phyloP scores from a whole-genome alignment of 495 filamentous ascomycete species.

The Hypoxylon fragiforme region DNA sequence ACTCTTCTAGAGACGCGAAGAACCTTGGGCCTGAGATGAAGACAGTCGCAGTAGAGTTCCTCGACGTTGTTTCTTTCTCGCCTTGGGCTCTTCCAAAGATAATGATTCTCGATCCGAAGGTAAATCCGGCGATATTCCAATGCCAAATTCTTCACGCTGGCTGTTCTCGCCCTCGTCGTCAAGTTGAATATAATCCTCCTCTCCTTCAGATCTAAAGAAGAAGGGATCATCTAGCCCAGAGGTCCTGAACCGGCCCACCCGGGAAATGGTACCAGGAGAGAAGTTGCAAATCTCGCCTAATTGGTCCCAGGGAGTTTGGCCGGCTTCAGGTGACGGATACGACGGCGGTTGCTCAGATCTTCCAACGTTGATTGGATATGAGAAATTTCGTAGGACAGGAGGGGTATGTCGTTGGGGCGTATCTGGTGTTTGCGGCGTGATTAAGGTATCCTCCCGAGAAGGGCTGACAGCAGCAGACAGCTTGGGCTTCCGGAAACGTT shows the following conservation, averaged over 20 bases:
- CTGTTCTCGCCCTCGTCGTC: conserved; percentile 13
- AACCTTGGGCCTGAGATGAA: conserved; percentile 24
- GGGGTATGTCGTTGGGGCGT: conserved; percentile 11
- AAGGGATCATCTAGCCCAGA: conserved; percentile 34
- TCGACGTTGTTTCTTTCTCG: conserved; percentile 31
- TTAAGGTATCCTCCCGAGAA: conserved; percentile 11
- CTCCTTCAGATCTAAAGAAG: conserved; percentile 31
- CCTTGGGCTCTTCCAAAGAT: conserved; percentile 11
- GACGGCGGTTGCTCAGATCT: conserved; percentile 1
- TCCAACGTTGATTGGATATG: conserved; percentile 33
- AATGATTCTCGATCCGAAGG: conserved; percentile 7
- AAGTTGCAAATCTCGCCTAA: conserved; percentile 37
- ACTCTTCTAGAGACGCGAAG: conserved; percentile 35
- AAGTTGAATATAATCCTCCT: conserved; percentile 20
- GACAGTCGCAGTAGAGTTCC: conserved; percentile 24
- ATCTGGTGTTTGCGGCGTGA: conserved; percentile 3
- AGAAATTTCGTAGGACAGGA: conserved; percentile 38
- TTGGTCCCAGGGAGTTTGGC: conserved; percentile 34
- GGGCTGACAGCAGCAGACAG: conserved; percentile 20
- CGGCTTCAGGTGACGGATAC: conserved; percentile 1
- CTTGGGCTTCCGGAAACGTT: conserved; percentile 36
- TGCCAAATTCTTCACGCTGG: conserved; percentile 3
- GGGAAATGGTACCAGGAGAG: conserved; percentile 21
- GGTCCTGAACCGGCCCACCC: conserved; percentile 10
- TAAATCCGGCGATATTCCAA: conserved; percentile 4